Conservation (phyloP, 192 early-diverging fungal species). For the Backusella macrospora region DNA sequence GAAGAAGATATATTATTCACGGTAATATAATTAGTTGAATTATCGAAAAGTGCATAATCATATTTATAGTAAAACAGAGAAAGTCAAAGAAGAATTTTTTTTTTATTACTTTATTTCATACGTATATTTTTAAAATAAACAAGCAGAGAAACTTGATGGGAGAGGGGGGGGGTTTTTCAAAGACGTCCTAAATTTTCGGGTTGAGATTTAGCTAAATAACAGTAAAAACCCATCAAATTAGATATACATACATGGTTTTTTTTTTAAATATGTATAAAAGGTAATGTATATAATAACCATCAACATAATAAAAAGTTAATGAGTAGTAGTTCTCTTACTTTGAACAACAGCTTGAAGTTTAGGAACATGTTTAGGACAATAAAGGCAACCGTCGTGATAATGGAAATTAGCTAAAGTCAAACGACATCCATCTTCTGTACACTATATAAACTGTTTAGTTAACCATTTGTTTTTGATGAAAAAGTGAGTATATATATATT, state of each 20-base stretch:
- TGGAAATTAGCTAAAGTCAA: conserved; percentile 33
- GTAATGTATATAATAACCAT: neutral
- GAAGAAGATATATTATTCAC: neutral
- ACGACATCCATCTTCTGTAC: conserved; percentile 27
- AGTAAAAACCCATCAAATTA: neutral
- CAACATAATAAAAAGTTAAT: neutral
- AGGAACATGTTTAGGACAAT: conserved; percentile 33
- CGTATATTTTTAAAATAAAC: neutral
- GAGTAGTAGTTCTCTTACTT: conserved; percentile 3
- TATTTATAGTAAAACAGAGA: neutral
- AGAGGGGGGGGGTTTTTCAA: no score
- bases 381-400: conserved; percentile 13
- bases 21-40: neutral
- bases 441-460: conserved; percentile 8
- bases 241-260: neutral
- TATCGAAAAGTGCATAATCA: neutral
- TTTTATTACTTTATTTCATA: conserved; percentile 10
- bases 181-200: conserved; percentile 17
- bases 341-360: conserved; percentile 26
- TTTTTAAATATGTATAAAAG: neutral
- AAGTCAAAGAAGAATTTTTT: neutral
- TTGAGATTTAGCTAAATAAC: conserved; percentile 6
- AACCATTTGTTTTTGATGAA: neutral
- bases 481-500: no score
- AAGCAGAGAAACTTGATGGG: neutral